Evolutionary conservation across 2,329 filamentous ascomycete genomes (phyloP), one percentile per base, ranked within the genome.

Genomic region (Fusarium paranaense): DNA sequence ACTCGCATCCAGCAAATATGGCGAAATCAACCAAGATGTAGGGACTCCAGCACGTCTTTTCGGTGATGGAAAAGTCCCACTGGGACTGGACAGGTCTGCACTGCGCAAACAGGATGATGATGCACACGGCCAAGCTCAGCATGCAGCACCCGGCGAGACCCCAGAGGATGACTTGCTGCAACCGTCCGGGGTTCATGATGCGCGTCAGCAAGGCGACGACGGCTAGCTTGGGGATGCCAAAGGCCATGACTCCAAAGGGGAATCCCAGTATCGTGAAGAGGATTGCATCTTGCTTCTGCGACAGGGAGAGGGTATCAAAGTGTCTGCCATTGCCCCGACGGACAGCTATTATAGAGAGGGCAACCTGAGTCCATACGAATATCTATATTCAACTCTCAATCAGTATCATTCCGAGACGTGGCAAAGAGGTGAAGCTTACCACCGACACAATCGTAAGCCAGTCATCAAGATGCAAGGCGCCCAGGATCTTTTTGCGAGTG

Each of bases 81-180:
- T 83, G 78, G 0, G 84, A 82, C 27, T 67, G 47, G 4, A 74
- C 66, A 0, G 86, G 86, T 2, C 76, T 77, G 74, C 86, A 88
- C 67, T 84, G 84, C 1, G 81, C 83, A 42, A 86, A 84, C 1
- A 86, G 71, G 7, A 86, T 79, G 18, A 85, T 69, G 20, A 86
- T 80, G 47, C 80, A 83, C 9, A 79, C 78, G 1, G 82, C 64
- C 9, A 84, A 75, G 3, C 80, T 78, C 11, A 81, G 37, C 11
- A 81, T 70, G 25, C 80, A 82, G 7, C 78, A 37, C 6, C 74
- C 72, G 2, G 79, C 79, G 27, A 87, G 64, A 0, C 47, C 25
- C 84, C 84, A 86, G 20, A 86, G 78, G 58, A 85, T 75, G 5
- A 77, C 73, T 16, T 42, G 70, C 64, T 86, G 84, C 10, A 59